These are phyloP conservation scores for Xylariaceae sp. DNA, from an alignment of 2,329 filamentous ascomycete genomes.

Conservation along the genomic window DNA sequence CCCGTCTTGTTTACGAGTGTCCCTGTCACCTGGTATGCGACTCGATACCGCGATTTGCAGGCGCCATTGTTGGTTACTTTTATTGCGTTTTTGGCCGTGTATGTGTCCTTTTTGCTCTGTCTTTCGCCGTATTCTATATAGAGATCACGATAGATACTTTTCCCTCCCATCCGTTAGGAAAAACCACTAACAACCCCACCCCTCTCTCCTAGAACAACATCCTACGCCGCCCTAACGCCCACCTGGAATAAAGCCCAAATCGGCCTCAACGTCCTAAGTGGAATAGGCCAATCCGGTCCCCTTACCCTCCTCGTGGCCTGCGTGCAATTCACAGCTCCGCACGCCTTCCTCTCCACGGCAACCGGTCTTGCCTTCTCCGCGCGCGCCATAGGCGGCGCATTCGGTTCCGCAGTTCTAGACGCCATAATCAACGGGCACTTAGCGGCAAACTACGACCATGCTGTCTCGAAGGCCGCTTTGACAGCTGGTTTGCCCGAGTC, in stretches of 20 bases:
- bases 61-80: constrained; percentile 45
- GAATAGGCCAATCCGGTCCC: constrained; percentile 47
- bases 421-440: constrained; percentile 49
- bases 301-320: constrained; percentile 47
- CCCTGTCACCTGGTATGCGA: constrained; percentile 44
- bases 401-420: constrained; percentile 49
- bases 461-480: constrained; percentile 39
- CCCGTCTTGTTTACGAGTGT: constrained; percentile 38
- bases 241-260: constrained; percentile 43
- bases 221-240: constrained; percentile 43
- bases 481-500: constrained; percentile 39
- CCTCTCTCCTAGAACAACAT: constrained; percentile 35
- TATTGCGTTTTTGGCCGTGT: constrained; percentile 43
- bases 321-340: constrained; percentile 51
- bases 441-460: constrained; percentile 35
- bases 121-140: too few species aligned
- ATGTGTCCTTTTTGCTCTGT: constrained; percentile 29
- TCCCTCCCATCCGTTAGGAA: too few species aligned
- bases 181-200: too few species aligned
- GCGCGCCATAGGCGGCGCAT: constrained; percentile 49
- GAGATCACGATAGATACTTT: too few species aligned
- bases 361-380: constrained; percentile 51
- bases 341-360: constrained; percentile 49
- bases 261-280: constrained; percentile 44
- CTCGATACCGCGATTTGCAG: constrained; percentile 46